phyloP scores from a whole-genome alignment of 2,329 filamentous ascomycete species.

The Periconia digitata region DNA sequence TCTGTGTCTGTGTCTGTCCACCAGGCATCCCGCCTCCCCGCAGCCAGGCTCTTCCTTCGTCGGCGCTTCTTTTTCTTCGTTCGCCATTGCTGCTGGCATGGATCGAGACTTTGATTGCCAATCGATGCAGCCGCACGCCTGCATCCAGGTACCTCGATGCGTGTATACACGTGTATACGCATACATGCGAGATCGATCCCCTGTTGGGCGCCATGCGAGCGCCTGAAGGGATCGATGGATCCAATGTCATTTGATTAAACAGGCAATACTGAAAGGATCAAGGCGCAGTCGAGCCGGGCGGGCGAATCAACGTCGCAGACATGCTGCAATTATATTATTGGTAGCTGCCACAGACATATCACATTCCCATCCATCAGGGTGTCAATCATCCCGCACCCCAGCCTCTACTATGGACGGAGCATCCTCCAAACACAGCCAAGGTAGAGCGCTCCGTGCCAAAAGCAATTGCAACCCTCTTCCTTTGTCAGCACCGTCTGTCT shows the following conservation, averaged over 20 bases:
- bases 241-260: background rate
- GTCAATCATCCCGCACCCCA: slow-evolving; percentile 5
- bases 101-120: background rate
- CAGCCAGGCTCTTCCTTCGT: slow-evolving; percentile 35
- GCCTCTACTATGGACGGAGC: background rate
- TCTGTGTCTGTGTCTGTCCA: slow-evolving; percentile 21
- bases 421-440: slow-evolving; percentile 16
- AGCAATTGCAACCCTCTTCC: slow-evolving; percentile 11
- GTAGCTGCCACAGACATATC: slow-evolving; percentile 18
- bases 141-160: slow-evolving; percentile 2
- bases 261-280: slow-evolving; percentile 3
- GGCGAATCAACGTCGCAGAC: slow-evolving; percentile 23
- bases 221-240: slow-evolving; percentile 5
- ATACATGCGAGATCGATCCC: slow-evolving; percentile 5
- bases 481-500: too few relatives aligned
- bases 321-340: slow-evolving; percentile 34
- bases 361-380: slow-evolving; percentile 20
- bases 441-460: slow-evolving; percentile 17
- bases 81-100: slow-evolving; percentile 19
- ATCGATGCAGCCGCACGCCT: too few relatives aligned
- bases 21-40: slow-evolving; percentile 42
- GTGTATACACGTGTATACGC: slow-evolving; percentile 5
- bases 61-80: slow-evolving; percentile 17
- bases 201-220: slow-evolving; percentile 6
- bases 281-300: slow-evolving; percentile 13